Conservation (phyloP, 2,329 filamentous ascomycete species). For the Fusarium algeriense region DNA sequence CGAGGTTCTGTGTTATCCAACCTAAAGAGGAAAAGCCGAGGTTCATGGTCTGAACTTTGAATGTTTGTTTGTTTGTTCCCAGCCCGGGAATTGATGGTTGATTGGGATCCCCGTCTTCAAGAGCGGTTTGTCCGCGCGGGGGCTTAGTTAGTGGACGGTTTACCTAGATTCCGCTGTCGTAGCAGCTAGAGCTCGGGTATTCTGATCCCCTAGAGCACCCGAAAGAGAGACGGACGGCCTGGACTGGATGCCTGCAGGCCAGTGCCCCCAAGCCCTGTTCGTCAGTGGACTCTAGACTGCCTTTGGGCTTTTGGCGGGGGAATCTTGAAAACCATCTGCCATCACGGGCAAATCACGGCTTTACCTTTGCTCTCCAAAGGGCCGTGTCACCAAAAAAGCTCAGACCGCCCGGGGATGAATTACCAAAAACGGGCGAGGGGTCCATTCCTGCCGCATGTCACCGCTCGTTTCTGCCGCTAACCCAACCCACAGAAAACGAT, state of each 20-base stretch:
- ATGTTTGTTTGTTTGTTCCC: not conserved
- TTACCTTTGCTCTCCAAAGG: conserved; percentile 11
- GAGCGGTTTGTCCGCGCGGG: not conserved
- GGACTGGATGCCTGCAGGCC: not conserved
- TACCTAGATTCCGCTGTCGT: not conserved
- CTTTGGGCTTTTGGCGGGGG: conserved; percentile 2
- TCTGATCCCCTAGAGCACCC: conserved; percentile 1
- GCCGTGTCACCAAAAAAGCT: conserved; percentile 1
- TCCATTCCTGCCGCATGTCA: conserved; percentile 46
- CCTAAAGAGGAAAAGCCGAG: conserved; percentile 42
- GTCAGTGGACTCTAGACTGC: conserved; percentile 2
- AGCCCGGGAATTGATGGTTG: conserved; percentile 9
- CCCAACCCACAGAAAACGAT: conserved; percentile 41
- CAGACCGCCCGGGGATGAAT: conserved; percentile 27
- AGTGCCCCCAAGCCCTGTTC: conserved; percentile 11
- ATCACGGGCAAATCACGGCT: conserved; percentile 26
- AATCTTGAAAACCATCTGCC: conserved; percentile 24
- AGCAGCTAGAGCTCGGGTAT: not conserved
- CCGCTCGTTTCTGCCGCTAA: conserved; percentile 47
- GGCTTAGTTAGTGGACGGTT: conserved; percentile 14
- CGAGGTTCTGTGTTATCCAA: conserved; percentile 25
- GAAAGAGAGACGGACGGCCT: not conserved
- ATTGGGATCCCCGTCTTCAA: conserved; percentile 7
- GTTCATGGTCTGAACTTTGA: conserved; percentile 5
- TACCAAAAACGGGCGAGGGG: conserved; percentile 20